Base-by-base conservation (phyloP, 2,329 filamentous ascomycete genomes). In the Gnomoniopsis smithogilvyi region DNA sequence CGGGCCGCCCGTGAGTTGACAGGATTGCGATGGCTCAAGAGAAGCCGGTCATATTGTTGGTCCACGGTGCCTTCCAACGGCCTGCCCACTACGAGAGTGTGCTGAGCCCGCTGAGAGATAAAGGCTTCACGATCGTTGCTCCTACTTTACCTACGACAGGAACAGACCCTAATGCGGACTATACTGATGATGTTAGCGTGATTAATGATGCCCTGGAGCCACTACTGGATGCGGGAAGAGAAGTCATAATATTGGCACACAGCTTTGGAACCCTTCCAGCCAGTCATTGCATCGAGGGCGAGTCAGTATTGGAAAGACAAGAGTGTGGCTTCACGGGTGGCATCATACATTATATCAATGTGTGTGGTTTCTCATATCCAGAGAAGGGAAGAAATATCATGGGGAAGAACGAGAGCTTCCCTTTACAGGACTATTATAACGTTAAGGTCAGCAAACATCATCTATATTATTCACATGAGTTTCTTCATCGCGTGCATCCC, bases 341-440 rank as follows among this genome's bases (percentile, higher is more conserved):
- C 7, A 60, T 57, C 43, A 56, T 6, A 22, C 49, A 53, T 15
- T 57, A 57, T n/a, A 47, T 60, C 33, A 56, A 54, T 21, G 49
- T 60, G 21, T 53, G 54, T 22, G 58, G 54, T 14, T 11, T 57
- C n/a, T 54, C 58, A 14, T 60, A 60, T 41, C 52, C 53, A 8
- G 54, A 24, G 26, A 49, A 33, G 3, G 58, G 53, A 17, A 56
- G 34, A 43, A 56, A 47, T 21, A 46, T 60, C 53, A 24, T 60
- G 17, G 58, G 52, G 2, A 51, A 41, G 6, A 33, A 51, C 8
- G 41, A 34, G 2, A 53, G 49, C 14, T 36, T 50, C 3, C 58
- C 58, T 3, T 22, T 56, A 43, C 52, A 51, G 24, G 36, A 55
- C 2, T 60, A 56, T 6, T 47, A 60, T n/a, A 10, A 19, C 3